Evolutionary conservation across 768 basidiomycete genomes (phyloP), one percentile per base, ranked within the genome.

Genomic region (Kwoniella dendrophila): DNA sequence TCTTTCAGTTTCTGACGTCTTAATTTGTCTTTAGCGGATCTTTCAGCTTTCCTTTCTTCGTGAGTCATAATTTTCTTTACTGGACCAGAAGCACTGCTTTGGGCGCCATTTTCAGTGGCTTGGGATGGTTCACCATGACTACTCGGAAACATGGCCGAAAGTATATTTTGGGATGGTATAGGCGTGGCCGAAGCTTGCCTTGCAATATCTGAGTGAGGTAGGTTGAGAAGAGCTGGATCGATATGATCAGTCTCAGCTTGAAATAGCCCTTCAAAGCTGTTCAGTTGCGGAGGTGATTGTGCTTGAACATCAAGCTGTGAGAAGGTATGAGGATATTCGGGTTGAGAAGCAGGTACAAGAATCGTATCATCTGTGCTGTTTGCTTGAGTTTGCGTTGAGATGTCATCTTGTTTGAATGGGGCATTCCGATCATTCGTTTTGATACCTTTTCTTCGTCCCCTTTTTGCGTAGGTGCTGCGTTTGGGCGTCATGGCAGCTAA

Each of bases 391-490:
- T 50, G 49, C 4, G 10, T 43, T n/a, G n/a, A n/a, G n/a, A n/a
- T n/a, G n/a, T n/a, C 12, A 43, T 43, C 14, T n/a, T 18, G 16
- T 22, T 51, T 32, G 6, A 14, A 32, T 20, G 16, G 30, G 32
- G 45, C 20, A 18, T 50, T 58, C 12, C 56, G 56, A 40, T 48
- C 38, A 3, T 49, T 36, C 0, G 56, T 54, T 20, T 53, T 64
- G 22, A 56, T 57, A 14, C 55, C 55, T 27, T 63, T 62, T 16
- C n/a, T n/a, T n/a, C n/a, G n/a, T n/a, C n/a, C n/a, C n/a, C n/a
- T n/a, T n/a, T n/a, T n/a, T n/a, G n/a, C n/a, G n/a, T n/a, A n/a
- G n/a, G n/a, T n/a, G n/a, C n/a, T n/a, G n/a, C n/a, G n/a, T n/a
- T n/a, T n/a, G 29, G 34, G 11, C 7, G 27, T 16, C 14, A 47